Percentiles rank a stretch among this genome's conserved stretches.
Evolutionary conservation across 1,284 basidiomycete species (phyloP).

Genomic region (Phellinidium pouzarii): DNA sequence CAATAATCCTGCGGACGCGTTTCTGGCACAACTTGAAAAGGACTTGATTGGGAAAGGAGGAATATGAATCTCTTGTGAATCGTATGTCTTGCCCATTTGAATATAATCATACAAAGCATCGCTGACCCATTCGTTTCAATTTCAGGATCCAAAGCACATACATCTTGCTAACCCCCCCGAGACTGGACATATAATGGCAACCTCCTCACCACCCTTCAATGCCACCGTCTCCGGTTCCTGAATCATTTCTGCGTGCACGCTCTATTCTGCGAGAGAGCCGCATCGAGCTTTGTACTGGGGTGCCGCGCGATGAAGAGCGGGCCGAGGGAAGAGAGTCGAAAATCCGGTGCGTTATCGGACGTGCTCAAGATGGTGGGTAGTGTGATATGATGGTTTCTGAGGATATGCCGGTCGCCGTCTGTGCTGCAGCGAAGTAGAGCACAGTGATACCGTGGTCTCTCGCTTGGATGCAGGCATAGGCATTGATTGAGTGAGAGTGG

Average conservation of each 20-base stretch:
- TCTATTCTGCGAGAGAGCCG: slow-evolving; percentile 60
- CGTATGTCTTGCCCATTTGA: neutral
- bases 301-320: slow-evolving; percentile 45
- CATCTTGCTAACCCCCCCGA: slow-evolving; percentile 55
- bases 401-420: slow-evolving; percentile 54
- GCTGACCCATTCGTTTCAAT: neutral
- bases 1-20: slow-evolving; percentile 47
- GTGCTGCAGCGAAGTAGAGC: slow-evolving; percentile 76
- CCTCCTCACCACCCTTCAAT: slow-evolving; percentile 67
- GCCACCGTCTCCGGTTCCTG: slow-evolving; percentile 45
- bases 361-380: slow-evolving; percentile 40
- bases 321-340: slow-evolving; percentile 48
- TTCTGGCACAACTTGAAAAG: slow-evolving; percentile 53
- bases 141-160: neutral
- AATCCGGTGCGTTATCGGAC: too few relatives aligned
- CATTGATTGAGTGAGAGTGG: too few relatives aligned
- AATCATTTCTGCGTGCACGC: slow-evolving; percentile 74
- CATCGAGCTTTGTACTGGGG: slow-evolving; percentile 42
- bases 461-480: neutral
- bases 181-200: slow-evolving; percentile 77
- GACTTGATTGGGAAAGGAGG: slow-evolving; percentile 28
- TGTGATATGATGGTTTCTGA: slow-evolving; percentile 37
- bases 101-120: too few relatives aligned
- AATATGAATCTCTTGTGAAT: neutral
- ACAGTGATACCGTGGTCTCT: slow-evolving; percentile 60